Evolutionary conservation across 2,329 filamentous ascomycete genomes (phyloP), one percentile per base, ranked within the genome.

Genomic region (Bipolaris gigantea): DNA sequence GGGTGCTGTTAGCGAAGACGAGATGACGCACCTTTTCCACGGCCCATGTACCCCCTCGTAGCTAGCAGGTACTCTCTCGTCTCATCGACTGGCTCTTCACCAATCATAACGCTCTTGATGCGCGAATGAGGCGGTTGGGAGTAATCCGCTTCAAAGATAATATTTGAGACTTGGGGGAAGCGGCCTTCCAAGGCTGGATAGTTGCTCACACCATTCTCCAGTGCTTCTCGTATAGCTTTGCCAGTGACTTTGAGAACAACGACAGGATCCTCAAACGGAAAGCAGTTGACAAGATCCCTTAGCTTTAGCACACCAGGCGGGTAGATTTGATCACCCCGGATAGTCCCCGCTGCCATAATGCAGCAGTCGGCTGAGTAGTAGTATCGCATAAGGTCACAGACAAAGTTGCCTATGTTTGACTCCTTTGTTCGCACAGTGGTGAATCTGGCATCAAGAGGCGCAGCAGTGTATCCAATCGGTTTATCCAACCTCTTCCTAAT

Each of bases 211-310:
- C 88, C 85, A 63, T 96, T 96, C 72, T 96, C 92, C 2, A 96
- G 74, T 0, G 92, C 92, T n/a, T 85, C 87, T 65, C 87, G 79
- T 30, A 97, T 84, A 1, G 87, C 88, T 63, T 85, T 80, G 0
- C 92, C 92, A 0, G 79, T 85, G 4, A 91, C 81, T 32, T 82
- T 83, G 55, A 96, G 79, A 4, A 95, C 84, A 0, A 96, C 88
- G 1, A 92, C 89, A 0, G 92, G 91, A 60, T 96, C 92, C 69
- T 96, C 92, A 64, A 97, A 96, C 0, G 92, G 92, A 62, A 96
- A 96, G 68, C 90, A 96, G 46, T 89, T 89, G 53, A 92, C 84
- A n/a, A 95, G 84, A 65, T 95, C 90, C 66, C 90, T 90, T 55
- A 96, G 77, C 21, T 87, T 80, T 7, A 96, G 77, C 0, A 92